Evolutionary conservation across 768 basidiomycete species (phyloP).

Genomic region (Auricularia heimuer): DNA sequence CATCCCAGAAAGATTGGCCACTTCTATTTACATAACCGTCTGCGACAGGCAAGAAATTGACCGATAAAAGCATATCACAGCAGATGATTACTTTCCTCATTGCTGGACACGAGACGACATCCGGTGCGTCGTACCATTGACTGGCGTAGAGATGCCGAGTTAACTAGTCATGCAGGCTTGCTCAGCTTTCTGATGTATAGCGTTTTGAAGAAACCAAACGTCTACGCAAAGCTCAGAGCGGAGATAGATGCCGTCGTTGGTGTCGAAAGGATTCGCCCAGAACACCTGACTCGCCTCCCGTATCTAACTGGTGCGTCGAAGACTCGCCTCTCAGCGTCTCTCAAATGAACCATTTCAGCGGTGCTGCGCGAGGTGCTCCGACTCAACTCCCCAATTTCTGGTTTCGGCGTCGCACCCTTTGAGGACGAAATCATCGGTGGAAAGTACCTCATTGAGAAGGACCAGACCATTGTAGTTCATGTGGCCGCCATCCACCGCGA

Average conservation of each 20-base stretch:
- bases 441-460: slow-evolving; percentile 31
- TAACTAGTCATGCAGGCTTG: slow-evolving; percentile 14
- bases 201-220: slow-evolving; percentile 35
- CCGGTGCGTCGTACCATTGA: slow-evolving; percentile 17
- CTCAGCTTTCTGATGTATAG: slow-evolving; percentile 35
- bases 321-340: too few species aligned
- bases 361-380: slow-evolving; percentile 27
- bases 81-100: slow-evolving; percentile 44
- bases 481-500: slow-evolving; percentile 28
- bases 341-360: slow-evolving; percentile 15
- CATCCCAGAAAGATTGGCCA: background rate
- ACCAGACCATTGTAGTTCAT: slow-evolving; percentile 19
- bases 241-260: slow-evolving; percentile 40
- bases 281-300: slow-evolving; percentile 33
- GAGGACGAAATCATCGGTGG: slow-evolving; percentile 33
- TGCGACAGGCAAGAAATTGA: slow-evolving; percentile 13
- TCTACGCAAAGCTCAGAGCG: slow-evolving; percentile 33
- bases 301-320: slow-evolving; percentile 20
- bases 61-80: slow-evolving; percentile 31
- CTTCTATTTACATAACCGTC: background rate
- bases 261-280: slow-evolving; percentile 24
- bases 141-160: too few species aligned
- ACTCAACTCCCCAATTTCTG: slow-evolving; percentile 29
- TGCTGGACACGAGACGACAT: slow-evolving; percentile 34
- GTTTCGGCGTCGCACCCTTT: slow-evolving; percentile 23